phyloP scores from a whole-genome alignment of 208 protist genomes.

The Wallacemonas sp. region DNA sequence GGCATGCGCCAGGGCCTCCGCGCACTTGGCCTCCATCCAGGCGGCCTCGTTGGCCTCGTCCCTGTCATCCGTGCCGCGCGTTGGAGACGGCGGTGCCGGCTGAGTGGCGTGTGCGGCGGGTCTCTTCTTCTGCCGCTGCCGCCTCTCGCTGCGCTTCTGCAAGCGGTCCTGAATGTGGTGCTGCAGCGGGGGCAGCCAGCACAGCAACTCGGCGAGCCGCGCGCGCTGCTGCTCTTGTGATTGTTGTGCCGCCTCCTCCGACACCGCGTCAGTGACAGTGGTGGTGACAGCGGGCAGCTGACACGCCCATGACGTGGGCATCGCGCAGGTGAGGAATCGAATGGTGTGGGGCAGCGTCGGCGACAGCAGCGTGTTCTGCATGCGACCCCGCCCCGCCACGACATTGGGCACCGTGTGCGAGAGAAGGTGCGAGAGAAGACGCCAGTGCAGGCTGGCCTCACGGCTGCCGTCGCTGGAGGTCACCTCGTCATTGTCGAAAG shows the following conservation, averaged over 20 bases:
- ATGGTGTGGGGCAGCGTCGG: conserved; percentile 1
- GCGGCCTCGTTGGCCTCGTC: not conserved
- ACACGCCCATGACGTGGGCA: too few relatives aligned
- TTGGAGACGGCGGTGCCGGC: not conserved
- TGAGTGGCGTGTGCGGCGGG: not conserved
- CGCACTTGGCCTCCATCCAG: not conserved
- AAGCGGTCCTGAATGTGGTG: not conserved
- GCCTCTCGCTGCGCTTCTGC: not conserved
- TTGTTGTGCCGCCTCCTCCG: not conserved
- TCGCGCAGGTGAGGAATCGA: not conserved
- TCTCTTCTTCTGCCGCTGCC: not conserved
- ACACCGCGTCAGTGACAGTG: too few relatives aligned
- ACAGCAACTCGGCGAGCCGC: not conserved
- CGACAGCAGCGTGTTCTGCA: not conserved
- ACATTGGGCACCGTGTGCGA: not conserved
- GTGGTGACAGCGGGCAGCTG: too few relatives aligned
- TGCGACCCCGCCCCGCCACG: not conserved
- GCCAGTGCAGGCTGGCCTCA: not conserved
- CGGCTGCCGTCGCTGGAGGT: not conserved
- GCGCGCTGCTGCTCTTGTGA: not conserved
- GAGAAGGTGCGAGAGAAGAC: not conserved
- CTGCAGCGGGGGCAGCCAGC: conserved; percentile 4
- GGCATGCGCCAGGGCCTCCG: not conserved
- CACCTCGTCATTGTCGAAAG: not conserved
- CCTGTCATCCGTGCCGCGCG: too few relatives aligned